Conservation (phyloP, 768 basidiomycete species). For the Boletus rubescentipes region DNA sequence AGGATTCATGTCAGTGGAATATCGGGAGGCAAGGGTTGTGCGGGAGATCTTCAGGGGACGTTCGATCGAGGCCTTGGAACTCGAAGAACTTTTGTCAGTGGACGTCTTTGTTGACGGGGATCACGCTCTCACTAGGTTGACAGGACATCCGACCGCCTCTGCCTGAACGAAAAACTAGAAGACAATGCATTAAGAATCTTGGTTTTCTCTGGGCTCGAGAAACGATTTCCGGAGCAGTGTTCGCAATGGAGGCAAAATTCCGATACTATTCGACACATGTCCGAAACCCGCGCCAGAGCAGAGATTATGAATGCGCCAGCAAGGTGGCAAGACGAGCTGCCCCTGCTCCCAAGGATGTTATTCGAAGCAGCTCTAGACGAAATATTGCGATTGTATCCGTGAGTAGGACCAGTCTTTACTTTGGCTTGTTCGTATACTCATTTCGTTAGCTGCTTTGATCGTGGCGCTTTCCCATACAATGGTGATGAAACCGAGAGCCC, state of each 20-base stretch:
- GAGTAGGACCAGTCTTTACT: not conserved
- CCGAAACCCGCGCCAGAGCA: fast-evolving
- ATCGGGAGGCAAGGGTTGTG: constrained; percentile 12
- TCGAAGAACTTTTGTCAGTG: constrained; percentile 23
- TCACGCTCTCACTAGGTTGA: not conserved
- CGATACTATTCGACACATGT: not conserved
- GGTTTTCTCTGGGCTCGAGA: constrained; percentile 27
- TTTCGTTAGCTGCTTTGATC: constrained; percentile 15
- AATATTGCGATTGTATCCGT: constrained; percentile 25
- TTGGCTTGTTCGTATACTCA: not conserved
- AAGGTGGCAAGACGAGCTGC: constrained; percentile 6
- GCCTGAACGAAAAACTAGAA: constrained; percentile 23
- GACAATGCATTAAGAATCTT: constrained; percentile 30
- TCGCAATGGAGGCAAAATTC: constrained; percentile 22
- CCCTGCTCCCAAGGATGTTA: constrained; percentile 14
- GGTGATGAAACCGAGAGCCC: not conserved
- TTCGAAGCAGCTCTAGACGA: constrained; percentile 27
- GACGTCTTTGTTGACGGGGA: not conserved
- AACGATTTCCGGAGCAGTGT: constrained; percentile 25
- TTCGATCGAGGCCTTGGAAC: constrained; percentile 2
- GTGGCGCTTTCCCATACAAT: constrained; percentile 4
- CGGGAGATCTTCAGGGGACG: not conserved
- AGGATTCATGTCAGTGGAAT: constrained; percentile 38
- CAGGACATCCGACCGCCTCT: constrained; percentile 26
- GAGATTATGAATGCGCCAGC: not conserved